A percentile compares a stretch with the other conserved stretches of the same genome.
phyloP scores from a whole-genome alignment of 2,329 filamentous ascomycete genomes.

The Colletotrichum sp. region DNA sequence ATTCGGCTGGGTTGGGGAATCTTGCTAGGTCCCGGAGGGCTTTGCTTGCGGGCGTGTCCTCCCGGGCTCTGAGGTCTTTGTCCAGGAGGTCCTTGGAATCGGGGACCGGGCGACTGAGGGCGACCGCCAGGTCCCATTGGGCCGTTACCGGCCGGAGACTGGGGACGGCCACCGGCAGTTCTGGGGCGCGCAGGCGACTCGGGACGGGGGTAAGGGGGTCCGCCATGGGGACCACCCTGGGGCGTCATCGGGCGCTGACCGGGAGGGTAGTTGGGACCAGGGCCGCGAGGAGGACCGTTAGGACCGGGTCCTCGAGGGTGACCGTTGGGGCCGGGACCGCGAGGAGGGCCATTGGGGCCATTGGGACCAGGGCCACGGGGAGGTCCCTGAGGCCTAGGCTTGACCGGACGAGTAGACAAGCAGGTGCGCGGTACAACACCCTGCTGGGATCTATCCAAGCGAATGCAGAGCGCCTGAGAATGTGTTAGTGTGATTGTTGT shows the following conservation, averaged over 20 bases:
- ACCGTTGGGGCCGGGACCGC: slow-evolving; percentile 36
- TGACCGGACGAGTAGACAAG: slow-evolving; percentile 89
- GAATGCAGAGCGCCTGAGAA: slow-evolving; percentile 82
- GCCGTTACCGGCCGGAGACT: slow-evolving; percentile 44
- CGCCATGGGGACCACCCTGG: slow-evolving; percentile 35
- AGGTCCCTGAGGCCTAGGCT: slow-evolving; percentile 69
- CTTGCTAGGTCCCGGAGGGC: slow-evolving; percentile 49
- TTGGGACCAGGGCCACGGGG: slow-evolving; percentile 59
- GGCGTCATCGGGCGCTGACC: slow-evolving; percentile 45
- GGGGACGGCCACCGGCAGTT: slow-evolving; percentile 38
- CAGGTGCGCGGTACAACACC: slow-evolving; percentile 95
- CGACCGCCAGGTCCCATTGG: slow-evolving; percentile 38
- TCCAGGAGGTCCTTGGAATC: slow-evolving; percentile 32
- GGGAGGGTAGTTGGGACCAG: slow-evolving; percentile 35
- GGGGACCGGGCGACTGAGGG: slow-evolving; percentile 53
- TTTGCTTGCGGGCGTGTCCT: slow-evolving; percentile 44
- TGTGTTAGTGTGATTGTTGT: slow-evolving; percentile 31
- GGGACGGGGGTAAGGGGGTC: slow-evolving; percentile 35
- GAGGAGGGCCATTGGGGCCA: slow-evolving; percentile 43
- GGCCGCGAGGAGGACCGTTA: slow-evolving; percentile 31
- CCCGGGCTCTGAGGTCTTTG: slow-evolving; percentile 47
- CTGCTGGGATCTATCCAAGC: slow-evolving; percentile 88
- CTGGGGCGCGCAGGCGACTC: slow-evolving; percentile 38
- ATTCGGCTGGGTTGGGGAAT: slow-evolving; percentile 46
- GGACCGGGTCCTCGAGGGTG: slow-evolving; percentile 28